Conservation (phyloP, 1,284 basidiomycete genomes). For the Sporisorium exsertum region DNA sequence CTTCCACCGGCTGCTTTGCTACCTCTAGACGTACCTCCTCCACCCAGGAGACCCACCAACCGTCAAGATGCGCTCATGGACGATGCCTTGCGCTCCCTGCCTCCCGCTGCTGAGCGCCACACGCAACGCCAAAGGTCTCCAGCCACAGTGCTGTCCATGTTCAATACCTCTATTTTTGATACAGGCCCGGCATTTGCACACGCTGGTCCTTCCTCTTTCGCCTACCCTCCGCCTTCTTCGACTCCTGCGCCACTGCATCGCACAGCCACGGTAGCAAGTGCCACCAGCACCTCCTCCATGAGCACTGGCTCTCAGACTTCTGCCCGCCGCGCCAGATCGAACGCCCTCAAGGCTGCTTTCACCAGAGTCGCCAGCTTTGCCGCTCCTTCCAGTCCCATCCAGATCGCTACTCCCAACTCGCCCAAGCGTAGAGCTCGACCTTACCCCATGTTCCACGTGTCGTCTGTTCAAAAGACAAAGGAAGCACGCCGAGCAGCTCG, state of each 20-base stretch:
- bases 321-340: conserved; percentile 15
- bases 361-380: conserved; percentile 27
- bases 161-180: conserved; percentile 27
- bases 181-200: conserved; percentile 7
- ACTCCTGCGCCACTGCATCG: conserved; percentile 24
- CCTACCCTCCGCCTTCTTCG: conserved; percentile 19
- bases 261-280: conserved; percentile 22
- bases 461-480: conserved; percentile 41
- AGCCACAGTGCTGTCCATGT: conserved; percentile 38
- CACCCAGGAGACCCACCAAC: conserved; percentile 33
- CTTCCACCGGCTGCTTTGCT: conserved; percentile 27
- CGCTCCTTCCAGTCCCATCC: conserved; percentile 23
- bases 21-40: conserved; percentile 30
- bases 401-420: not conserved
- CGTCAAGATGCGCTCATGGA: conserved; percentile 42
- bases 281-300: conserved; percentile 9
- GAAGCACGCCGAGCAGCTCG: conserved; percentile 36
- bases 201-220: conserved; percentile 13
- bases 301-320: conserved; percentile 28
- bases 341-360: conserved; percentile 29
- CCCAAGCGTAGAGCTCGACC: conserved; percentile 6
- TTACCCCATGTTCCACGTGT: conserved; percentile 22
- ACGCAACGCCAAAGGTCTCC: conserved; percentile 26
- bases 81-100: conserved; percentile 50
- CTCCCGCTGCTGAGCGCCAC: conserved; percentile 36